Evolutionary conservation across 495 filamentous ascomycete species (phyloP).

Genomic region (Penicillium coffeae): DNA sequence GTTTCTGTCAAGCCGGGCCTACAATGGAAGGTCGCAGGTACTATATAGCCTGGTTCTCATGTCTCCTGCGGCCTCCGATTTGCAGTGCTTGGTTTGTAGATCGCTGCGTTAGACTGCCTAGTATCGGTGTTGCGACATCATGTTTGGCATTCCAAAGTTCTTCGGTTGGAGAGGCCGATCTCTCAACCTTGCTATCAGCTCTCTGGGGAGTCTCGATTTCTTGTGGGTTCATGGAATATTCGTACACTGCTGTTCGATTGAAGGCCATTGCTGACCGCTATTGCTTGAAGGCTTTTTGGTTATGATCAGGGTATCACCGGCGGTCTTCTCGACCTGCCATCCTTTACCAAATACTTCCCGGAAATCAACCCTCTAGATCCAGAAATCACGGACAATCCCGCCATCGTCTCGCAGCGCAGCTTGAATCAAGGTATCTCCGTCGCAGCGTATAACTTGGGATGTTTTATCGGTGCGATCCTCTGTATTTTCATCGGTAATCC

Average conservation of each 20-base stretch:
- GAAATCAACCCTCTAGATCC: constrained; percentile 22
- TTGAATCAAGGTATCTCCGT: constrained; percentile 51
- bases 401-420: constrained; percentile 19
- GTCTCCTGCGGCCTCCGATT: not conserved
- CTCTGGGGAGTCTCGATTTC: constrained; percentile 67
- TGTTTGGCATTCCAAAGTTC: constrained; percentile 45
- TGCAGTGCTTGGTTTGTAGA: constrained; percentile 8
- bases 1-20: constrained; percentile 17
- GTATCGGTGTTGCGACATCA: constrained; percentile 15
- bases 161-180: constrained; percentile 60
- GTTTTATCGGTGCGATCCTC: constrained; percentile 65
- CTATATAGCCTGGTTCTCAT: not conserved
- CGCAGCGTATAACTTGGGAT: constrained; percentile 70
- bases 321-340: constrained; percentile 51
- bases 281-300: constrained; percentile 34
- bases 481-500: constrained; percentile 68
- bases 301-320: constrained; percentile 58
- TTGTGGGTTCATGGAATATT: constrained; percentile 25
- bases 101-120: not conserved
- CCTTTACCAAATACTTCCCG: constrained; percentile 52
- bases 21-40: not conserved
- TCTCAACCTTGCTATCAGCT: constrained; percentile 63
- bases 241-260: not conserved
- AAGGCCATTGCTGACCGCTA: not conserved
- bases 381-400: not conserved